These are phyloP conservation scores for Jacaranda mimosifolia DNA, from an alignment of 257 asterid genomes.

Conservation along the genomic window DNA sequence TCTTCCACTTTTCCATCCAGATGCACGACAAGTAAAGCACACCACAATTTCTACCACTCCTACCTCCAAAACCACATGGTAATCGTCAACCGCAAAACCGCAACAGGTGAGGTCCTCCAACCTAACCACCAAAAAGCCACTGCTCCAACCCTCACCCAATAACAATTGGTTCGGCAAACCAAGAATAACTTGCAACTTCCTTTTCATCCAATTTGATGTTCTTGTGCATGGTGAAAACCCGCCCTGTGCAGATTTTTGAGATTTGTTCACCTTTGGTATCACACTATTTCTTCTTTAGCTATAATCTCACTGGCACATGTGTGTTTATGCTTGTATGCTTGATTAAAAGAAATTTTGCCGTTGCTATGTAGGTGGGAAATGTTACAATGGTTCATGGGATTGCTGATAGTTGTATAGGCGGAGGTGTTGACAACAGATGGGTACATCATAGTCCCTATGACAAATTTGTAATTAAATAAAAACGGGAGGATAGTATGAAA, in stretches of 20 bases:
- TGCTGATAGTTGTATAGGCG: background rate
- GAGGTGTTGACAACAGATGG: background rate
- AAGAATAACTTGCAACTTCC: background rate
- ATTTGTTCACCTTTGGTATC: background rate
- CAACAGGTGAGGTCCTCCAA: background rate
- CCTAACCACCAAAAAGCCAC: background rate
- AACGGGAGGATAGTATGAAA: background rate
- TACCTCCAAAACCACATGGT: background rate
- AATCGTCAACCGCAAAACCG: background rate
- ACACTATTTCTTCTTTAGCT: constrained; percentile 2
- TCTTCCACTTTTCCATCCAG: background rate
- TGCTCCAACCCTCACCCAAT: background rate
- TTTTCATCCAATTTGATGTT: background rate
- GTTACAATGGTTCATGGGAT: background rate
- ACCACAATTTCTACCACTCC: background rate
- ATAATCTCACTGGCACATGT: background rate
- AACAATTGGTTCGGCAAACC: background rate
- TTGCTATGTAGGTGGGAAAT: constrained; percentile 6
- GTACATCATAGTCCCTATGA: background rate
- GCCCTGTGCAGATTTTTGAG: constrained; percentile 2
- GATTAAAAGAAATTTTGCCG: background rate
- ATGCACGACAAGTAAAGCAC: background rate
- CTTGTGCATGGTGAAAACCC: constrained; percentile 7
- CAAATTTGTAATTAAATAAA: background rate
- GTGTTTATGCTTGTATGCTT: background rate